phyloP scores from a whole-genome alignment of 345 rosid genomes.

The Eucalyptus sp. region DNA sequence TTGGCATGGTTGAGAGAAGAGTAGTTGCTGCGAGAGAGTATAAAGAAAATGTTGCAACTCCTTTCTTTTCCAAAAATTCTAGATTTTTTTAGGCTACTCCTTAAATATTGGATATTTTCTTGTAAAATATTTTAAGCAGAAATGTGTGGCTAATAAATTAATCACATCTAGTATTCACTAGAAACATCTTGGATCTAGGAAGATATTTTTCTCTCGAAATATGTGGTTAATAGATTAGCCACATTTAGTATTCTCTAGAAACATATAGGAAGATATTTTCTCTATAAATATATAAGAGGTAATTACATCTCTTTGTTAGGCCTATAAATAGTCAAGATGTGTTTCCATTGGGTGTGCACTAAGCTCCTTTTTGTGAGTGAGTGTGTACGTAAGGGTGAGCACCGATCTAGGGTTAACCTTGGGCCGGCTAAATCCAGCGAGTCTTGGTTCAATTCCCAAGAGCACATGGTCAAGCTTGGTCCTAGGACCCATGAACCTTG shows the following conservation, averaged over 20 bases:
- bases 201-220: not conserved
- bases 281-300: not conserved
- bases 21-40: not conserved
- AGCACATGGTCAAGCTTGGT: too few relatives aligned
- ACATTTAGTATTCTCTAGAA: not conserved
- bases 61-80: not conserved
- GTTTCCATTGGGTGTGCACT: not conserved
- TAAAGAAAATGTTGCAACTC: not conserved
- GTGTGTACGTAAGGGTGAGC: not conserved
- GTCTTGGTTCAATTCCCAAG: fast-evolving
- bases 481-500: too few relatives aligned
- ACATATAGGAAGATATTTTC: not conserved
- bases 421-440: fast-evolving
- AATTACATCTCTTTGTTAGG: not conserved
- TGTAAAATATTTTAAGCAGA: not conserved
- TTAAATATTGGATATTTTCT: not conserved
- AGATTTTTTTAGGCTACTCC: not conserved
- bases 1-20: not conserved
- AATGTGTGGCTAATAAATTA: not conserved
- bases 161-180: not conserved
- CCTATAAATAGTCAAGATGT: not conserved
- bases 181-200: not conserved
- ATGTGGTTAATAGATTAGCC: not conserved
- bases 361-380: not conserved
- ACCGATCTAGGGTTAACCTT: fast-evolving